Evolutionary conservation across 1,284 basidiomycete genomes (phyloP).

Genomic region (Spongispora temasekensis): DNA sequence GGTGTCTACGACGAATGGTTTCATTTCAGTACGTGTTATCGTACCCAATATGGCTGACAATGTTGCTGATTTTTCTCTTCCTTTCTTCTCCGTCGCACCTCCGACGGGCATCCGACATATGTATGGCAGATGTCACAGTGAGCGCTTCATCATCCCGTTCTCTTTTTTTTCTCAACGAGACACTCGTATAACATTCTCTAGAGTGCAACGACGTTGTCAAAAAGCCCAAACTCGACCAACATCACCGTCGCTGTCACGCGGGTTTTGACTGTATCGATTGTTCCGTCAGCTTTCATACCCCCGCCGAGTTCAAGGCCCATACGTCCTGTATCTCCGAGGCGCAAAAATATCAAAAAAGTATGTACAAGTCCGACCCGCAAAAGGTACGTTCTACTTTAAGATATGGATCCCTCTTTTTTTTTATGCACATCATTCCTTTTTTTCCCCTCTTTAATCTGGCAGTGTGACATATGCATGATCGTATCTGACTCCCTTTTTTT

Average conservation of each 20-base stretch:
- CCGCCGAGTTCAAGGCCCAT: constrained; percentile 79
- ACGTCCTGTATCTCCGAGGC: constrained; percentile 87
- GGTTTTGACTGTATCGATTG: constrained; percentile 90
- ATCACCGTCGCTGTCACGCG: constrained; percentile 57
- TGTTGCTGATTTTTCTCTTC: neutral
- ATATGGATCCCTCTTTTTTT: neutral
- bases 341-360: constrained; percentile 86
- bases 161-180: neutral
- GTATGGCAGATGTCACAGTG: constrained; percentile 28
- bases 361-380: constrained; percentile 54
- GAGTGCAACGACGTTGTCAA: constrained; percentile 85
- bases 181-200: no score
- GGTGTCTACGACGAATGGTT: no score
- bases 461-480: no score
- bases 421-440: neutral
- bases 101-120: no score
- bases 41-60: neutral
- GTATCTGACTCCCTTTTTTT: no score
- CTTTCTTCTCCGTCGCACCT: neutral
- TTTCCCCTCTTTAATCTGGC: no score
- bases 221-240: constrained; percentile 86
- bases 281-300: constrained; percentile 74
- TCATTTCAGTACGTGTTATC: constrained; percentile 33
- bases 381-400: constrained; percentile 13
- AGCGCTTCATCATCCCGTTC: neutral